Base-by-base conservation (phyloP, 345 rosid species). In the Hibiscus syriacus region DNA sequence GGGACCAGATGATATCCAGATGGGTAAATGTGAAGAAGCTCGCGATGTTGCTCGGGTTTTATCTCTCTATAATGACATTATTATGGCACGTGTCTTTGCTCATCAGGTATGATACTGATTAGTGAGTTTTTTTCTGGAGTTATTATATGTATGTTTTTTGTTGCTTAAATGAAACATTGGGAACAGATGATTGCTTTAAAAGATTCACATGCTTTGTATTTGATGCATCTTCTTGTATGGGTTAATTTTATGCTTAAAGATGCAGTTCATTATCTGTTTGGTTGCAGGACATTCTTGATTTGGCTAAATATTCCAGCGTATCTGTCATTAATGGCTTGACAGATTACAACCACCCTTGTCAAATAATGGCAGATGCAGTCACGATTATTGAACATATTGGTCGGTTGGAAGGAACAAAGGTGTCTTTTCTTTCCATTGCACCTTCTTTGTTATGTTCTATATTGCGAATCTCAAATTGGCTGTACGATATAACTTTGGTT, bases 311-410 rank as follows among this genome's bases (percentile, higher is more conserved):
- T 79, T 70, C 99, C 29, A 77, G 78, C 72, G 95, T 90, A 53
- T 96, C 98, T 26, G 92, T 93, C 34, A 78, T 94, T 53, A 91
- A 91, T 79, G 97, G 99, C 70, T 80, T 91, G 76, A 90, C 97
- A 26, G 97, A 94, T 73, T 87, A 87, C 75, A 89, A 94, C 80
- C 99, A 91, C 71, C 99, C 97, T 70, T 86, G 92, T 79, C 98
- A 94, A 85, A 89, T 91, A 71, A 91, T 94, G 92, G 98, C 98
- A 0, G 99, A 94, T 82, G 98, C 99, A 36, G 96, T 94, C 76
- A 91, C 98, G 36, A 91, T 91, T 43, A 88, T 94, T 73, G 98
- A 94, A 76, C 92, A 91, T 73, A 58, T 87, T 23, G 97, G 98
- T 72, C 92, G 63, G 26, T 67, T 91, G 67, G 96, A 94, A 73